Evolutionary conservation across 179 eudicot genomes (phyloP).

Genomic region (Corrigiola litoralis): DNA sequence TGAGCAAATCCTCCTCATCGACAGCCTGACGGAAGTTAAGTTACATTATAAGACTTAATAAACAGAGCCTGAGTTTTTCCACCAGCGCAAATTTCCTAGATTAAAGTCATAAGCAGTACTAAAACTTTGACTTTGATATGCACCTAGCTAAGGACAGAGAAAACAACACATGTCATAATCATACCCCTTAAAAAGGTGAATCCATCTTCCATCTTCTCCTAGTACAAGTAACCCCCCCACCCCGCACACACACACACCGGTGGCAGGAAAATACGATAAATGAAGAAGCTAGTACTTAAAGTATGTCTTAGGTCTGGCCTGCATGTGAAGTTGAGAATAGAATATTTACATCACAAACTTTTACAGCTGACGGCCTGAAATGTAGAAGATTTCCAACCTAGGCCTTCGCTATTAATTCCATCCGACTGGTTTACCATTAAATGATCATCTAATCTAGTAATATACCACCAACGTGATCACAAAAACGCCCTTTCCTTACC

Average conservation of each 20-base stretch:
- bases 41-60: neutral
- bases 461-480: neutral
- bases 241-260: too few species aligned
- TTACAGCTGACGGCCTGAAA: neutral
- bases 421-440: too few species aligned
- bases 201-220: too few species aligned
- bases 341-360: neutral
- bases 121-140: neutral
- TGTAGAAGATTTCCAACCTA: neutral
- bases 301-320: neutral
- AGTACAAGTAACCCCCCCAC: too few species aligned
- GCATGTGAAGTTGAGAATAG: neutral
- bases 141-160: too few species aligned
- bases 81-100: neutral
- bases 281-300: neutral
- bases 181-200: too few species aligned
- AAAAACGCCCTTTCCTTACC: too few species aligned
- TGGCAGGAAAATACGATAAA: too few species aligned
- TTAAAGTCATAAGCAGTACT: neutral
- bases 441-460: too few species aligned
- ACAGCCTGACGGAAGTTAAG: constrained; percentile 48
- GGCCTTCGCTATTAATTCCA: too few species aligned
- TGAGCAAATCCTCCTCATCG: constrained; percentile 63
- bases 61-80: neutral
- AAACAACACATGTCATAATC: too few species aligned